These are phyloP conservation scores for Cucumis hystrix DNA, from an alignment of 306 rosid genomes.

Conservation along the genomic window DNA sequence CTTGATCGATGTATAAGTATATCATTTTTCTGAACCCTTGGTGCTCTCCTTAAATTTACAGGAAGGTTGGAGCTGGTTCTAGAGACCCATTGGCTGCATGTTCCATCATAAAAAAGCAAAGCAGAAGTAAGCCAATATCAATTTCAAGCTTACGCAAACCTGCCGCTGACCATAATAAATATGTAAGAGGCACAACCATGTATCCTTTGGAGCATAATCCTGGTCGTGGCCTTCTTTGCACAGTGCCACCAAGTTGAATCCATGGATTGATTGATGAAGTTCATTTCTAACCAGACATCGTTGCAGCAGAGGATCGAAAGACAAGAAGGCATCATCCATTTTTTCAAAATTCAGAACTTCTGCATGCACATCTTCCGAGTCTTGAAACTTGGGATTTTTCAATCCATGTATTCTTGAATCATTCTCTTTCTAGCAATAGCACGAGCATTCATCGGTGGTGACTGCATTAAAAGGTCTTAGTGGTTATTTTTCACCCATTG, in stretches of 20 bases:
- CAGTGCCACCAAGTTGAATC: constrained; percentile 36
- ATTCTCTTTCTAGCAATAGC: background rate
- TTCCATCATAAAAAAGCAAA: constrained; percentile 45
- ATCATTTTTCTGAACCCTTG: background rate
- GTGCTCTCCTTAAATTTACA: constrained; percentile 12
- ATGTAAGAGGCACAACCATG: constrained; percentile 56
- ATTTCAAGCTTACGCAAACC: constrained; percentile 41
- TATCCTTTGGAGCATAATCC: constrained; percentile 77
- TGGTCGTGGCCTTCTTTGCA: constrained; percentile 64
- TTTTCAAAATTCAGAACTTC: background rate
- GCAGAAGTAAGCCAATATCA: constrained; percentile 24
- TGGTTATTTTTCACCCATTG: background rate
- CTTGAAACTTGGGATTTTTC: background rate
- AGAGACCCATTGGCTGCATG: constrained; percentile 55
- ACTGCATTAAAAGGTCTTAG: background rate
- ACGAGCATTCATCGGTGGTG: background rate
- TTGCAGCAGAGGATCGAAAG: background rate
- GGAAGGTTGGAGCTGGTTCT: constrained; percentile 85
- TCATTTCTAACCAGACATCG: background rate
- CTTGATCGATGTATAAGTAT: background rate
- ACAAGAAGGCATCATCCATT: background rate
- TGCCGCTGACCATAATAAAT: constrained; percentile 46
- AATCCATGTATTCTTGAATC: background rate
- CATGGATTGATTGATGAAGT: background rate
- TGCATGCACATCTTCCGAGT: background rate